Conservation (phyloP, 2,329 filamentous ascomycete genomes). For the Alternaria ventricosa region DNA sequence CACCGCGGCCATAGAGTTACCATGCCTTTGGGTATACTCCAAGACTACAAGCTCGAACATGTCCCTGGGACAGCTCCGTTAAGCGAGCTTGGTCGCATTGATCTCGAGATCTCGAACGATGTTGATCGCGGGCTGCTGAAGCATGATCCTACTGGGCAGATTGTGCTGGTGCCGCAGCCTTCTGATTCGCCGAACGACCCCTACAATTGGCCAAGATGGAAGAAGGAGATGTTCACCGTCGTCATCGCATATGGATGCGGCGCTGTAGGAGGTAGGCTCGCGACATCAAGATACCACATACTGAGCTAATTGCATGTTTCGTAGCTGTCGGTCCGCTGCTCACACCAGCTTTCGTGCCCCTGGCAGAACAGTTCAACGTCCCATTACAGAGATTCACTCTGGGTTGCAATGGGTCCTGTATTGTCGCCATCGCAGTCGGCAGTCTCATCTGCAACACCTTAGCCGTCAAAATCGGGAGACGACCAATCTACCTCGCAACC, state of each 20-base stretch:
- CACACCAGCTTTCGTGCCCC: constrained; percentile 30
- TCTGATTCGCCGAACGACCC: constrained; percentile 58
- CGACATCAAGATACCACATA: not conserved
- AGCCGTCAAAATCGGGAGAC: constrained; percentile 31
- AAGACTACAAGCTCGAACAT: constrained; percentile 31
- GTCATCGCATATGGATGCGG: constrained; percentile 33
- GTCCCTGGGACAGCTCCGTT: constrained; percentile 32
- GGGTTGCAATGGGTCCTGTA: constrained; percentile 30
- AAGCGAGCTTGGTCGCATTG: constrained; percentile 23
- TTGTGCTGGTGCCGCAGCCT: constrained; percentile 61
- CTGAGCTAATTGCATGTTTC: not conserved
- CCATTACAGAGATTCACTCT: constrained; percentile 24
- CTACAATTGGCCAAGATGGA: constrained; percentile 56
- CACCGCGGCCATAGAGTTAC: not conserved
- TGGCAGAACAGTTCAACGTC: constrained; percentile 25
- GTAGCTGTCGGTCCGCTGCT: constrained; percentile 32
- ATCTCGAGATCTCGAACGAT: constrained; percentile 19
- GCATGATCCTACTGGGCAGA: constrained; percentile 40
- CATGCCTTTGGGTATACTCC: constrained; percentile 33
- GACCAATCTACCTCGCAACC: constrained; percentile 28
- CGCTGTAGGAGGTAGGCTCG: constrained; percentile 27
- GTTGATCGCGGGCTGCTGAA: constrained; percentile 27
- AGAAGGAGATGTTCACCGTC: constrained; percentile 35
- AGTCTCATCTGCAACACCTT: constrained; percentile 30
- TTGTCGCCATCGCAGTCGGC: constrained; percentile 26